phyloP scores from a whole-genome alignment of 495 filamentous ascomycete species.

The Neurospora sp. region DNA sequence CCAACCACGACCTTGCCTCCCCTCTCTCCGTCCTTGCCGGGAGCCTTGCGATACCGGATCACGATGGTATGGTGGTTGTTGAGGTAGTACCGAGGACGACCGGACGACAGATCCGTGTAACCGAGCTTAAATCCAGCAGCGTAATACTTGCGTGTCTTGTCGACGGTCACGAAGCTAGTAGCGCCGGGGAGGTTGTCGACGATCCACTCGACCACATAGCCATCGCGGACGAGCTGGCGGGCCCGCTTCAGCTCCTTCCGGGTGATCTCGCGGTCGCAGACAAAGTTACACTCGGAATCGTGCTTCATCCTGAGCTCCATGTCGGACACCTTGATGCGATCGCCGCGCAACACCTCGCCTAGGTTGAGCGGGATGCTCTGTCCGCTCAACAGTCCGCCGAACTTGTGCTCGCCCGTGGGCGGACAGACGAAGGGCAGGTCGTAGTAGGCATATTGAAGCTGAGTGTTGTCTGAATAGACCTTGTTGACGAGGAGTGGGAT shows the following conservation, averaged over 20 bases:
- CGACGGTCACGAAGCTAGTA: constrained; percentile 84
- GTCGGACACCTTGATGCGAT: constrained; percentile 83
- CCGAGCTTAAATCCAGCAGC: constrained; percentile 93
- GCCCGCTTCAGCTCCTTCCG: constrained; percentile 59
- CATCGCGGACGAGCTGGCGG: constrained; percentile 63
- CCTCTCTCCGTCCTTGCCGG: constrained; percentile 53
- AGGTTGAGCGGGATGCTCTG: constrained; percentile 79
- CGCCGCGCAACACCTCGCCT: constrained; percentile 87
- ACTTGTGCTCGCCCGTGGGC: constrained; percentile 58
- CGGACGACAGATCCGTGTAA: constrained; percentile 58
- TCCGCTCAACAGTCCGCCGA: constrained; percentile 65
- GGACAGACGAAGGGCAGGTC: constrained; percentile 89
- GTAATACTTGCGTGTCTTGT: constrained; percentile 84
- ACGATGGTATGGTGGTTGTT: constrained; percentile 91
- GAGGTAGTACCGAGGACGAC: constrained; percentile 61
- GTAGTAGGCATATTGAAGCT: constrained; percentile 89
- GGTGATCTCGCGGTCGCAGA: constrained; percentile 62
- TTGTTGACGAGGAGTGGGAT: constrained; percentile 93
- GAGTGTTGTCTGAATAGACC: constrained; percentile 84
- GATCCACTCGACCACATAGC: constrained; percentile 93
- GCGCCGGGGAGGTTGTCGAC: constrained; percentile 91
- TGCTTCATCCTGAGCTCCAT: constrained; percentile 75
- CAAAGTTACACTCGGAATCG: constrained; percentile 63
- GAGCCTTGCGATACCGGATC: constrained; percentile 70
- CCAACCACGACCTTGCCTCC: constrained; percentile 80